These are phyloP conservation scores for Ilyonectria mors-panacis DNA, from an alignment of 2,329 filamentous ascomycete genomes.

Conservation along the genomic window DNA sequence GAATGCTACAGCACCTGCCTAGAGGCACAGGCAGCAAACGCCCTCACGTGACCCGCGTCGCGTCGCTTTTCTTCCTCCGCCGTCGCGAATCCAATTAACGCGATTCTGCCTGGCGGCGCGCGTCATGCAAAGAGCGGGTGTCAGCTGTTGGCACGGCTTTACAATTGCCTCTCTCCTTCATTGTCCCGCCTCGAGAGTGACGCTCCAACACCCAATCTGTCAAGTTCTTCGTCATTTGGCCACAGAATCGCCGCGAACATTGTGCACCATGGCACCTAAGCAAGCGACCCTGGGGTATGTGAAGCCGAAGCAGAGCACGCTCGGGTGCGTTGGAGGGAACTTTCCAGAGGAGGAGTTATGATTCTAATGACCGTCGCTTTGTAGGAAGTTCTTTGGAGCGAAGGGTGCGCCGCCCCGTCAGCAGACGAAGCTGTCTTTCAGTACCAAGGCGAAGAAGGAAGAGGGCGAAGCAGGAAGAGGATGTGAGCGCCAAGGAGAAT, in stretches of 20 bases:
- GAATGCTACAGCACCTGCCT: background rate
- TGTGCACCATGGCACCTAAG: slow-evolving; percentile 67
- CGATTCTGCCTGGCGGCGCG: slow-evolving; percentile 56
- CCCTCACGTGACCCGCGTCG: slow-evolving; percentile 47
- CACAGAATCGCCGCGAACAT: slow-evolving; percentile 22
- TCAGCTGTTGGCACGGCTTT: slow-evolving; percentile 41
- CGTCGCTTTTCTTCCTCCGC: slow-evolving; percentile 39
- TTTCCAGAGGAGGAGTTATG: background rate
- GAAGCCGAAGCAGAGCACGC: slow-evolving; percentile 78
- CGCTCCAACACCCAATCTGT: slow-evolving; percentile 20
- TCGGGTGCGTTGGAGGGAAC: slow-evolving; percentile 71
- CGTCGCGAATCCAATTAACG: slow-evolving; percentile 55
- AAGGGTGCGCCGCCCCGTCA: slow-evolving; percentile 72
- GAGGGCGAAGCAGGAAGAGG: slow-evolving; percentile 51
- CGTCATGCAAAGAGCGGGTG: slow-evolving; percentile 51
- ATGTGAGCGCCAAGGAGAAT: slow-evolving; percentile 55
- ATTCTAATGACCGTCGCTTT: slow-evolving; percentile 16
- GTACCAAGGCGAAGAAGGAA: slow-evolving; percentile 66
- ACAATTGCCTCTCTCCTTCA: slow-evolving; percentile 38
- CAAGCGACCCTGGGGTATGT: slow-evolving; percentile 94
- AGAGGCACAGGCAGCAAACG: slow-evolving; percentile 7
- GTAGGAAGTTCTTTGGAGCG: slow-evolving; percentile 87
- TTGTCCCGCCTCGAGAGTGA: slow-evolving; percentile 28
- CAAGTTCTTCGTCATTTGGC: slow-evolving; percentile 25
- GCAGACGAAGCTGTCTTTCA: slow-evolving; percentile 86